Percentiles rank a stretch among this genome's conserved stretches.
Evolutionary conservation across 768 basidiomycete genomes (phyloP).

Genomic region (Lentinula detonsa): DNA sequence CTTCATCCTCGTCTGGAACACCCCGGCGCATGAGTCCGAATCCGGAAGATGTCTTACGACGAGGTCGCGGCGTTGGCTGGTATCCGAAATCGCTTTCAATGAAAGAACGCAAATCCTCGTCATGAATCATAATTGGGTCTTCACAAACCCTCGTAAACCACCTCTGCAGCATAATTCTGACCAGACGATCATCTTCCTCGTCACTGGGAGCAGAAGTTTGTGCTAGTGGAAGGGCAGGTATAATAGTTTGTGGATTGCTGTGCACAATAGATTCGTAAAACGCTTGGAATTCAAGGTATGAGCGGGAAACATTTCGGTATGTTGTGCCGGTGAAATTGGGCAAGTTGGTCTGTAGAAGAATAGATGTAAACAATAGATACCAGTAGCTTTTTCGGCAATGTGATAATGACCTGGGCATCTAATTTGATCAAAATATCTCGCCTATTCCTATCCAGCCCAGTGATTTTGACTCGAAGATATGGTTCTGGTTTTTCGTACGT

Average conservation of each 20-base stretch:
- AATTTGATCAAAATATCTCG: conserved; percentile 91
- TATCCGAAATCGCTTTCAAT: conserved; percentile 98
- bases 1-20: conserved; percentile 93
- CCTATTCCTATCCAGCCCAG: conserved; percentile 89
- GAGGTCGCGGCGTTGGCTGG: conserved; percentile 73
- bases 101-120: conserved; percentile 93
- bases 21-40: conserved; percentile 74
- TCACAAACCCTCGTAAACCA: conserved; percentile 94
- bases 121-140: conserved; percentile 79
- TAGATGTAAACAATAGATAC: neutral
- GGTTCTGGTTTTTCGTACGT: conserved; percentile 74
- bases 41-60: conserved; percentile 66
- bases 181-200: conserved; percentile 95
- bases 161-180: conserved; percentile 90
- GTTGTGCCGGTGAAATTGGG: conserved; percentile 84
- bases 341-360: conserved; percentile 71
- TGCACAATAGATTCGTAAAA: conserved; percentile 88
- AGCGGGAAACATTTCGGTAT: conserved; percentile 92
- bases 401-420: conserved; percentile 78
- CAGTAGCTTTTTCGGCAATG: neutral
- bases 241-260: conserved; percentile 93
- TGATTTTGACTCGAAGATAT: conserved; percentile 85
- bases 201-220: conserved; percentile 96
- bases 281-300: conserved; percentile 90
- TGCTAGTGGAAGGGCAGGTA: conserved; percentile 92